Percentiles rank a stretch among this genome's conserved stretches.
Evolutionary conservation across 352 stramenopile genomes (phyloP).

Genomic region (Phytophthora pistaciae): DNA sequence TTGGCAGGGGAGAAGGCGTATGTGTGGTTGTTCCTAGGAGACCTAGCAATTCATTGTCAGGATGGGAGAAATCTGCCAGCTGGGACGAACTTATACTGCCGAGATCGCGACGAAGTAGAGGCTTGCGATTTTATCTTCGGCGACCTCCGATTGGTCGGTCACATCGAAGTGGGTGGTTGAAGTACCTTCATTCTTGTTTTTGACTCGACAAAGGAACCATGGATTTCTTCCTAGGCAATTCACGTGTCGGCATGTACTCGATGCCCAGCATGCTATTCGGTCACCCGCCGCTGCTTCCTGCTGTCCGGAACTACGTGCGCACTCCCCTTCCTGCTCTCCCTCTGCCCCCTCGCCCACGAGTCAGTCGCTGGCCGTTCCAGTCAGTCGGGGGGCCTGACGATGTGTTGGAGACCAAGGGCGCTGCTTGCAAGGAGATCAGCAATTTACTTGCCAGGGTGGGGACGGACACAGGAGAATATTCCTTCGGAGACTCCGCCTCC

Average conservation of each 20-base stretch:
- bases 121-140: neutral
- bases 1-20: too few relatives aligned
- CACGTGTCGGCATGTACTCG: neutral
- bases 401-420: neutral
- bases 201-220: too few relatives aligned
- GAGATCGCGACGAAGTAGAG: too few relatives aligned
- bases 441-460: slow-evolving; percentile 1
- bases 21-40: too few relatives aligned
- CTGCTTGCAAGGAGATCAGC: slow-evolving; percentile 5
- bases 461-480: neutral
- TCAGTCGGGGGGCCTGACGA: neutral
- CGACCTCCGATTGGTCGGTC: neutral
- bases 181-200: neutral
- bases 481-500: neutral
- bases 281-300: too few relatives aligned
- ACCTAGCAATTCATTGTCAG: too few relatives aligned
- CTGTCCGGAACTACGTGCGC: neutral
- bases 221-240: too few relatives aligned
- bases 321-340: neutral
- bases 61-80: too few relatives aligned
- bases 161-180: neutral
- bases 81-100: too few relatives aligned
- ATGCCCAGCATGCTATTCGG: neutral
- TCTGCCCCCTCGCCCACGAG: neutral
- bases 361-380: neutral